These are phyloP conservation scores for Penicillium brasilianum DNA, from an alignment of 2,329 filamentous ascomycete genomes.

Conservation along the genomic window DNA sequence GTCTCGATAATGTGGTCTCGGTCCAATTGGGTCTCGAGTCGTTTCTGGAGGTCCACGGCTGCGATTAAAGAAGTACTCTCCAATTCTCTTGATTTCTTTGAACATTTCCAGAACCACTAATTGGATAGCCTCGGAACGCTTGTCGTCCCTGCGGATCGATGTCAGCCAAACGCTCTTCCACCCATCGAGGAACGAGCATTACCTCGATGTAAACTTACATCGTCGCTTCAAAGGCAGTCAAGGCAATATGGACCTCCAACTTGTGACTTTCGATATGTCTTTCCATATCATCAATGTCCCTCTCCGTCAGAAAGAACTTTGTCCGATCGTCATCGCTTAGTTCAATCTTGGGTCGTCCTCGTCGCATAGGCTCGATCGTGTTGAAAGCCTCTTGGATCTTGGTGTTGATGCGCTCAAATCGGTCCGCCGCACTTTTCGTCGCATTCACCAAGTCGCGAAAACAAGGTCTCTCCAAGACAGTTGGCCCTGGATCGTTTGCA, in stretches of 20 bases:
- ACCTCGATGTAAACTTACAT: not conserved
- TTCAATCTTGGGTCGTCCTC: not conserved
- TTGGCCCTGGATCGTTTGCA: not conserved
- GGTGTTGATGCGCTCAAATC: not conserved
- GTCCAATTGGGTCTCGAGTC: not conserved
- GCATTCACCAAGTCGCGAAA: conserved; percentile 4
- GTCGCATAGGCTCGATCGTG: not conserved
- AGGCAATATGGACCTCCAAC: not conserved
- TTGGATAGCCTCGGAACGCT: not conserved
- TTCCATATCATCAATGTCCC: not conserved
- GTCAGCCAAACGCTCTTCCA: not conserved
- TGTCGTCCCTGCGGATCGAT: not conserved
- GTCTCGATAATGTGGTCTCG: not conserved
- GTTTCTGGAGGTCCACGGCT: not conserved
- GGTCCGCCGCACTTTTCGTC: not conserved
- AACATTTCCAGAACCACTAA: not conserved
- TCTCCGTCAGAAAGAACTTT: not conserved
- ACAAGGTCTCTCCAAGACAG: not conserved
- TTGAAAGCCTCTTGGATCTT: not conserved
- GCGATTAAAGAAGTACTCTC: not conserved
- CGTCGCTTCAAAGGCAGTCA: not conserved
- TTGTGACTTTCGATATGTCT: not conserved
- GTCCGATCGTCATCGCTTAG: not conserved
- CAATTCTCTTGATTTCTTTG: conserved; percentile 1
- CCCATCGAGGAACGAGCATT: not conserved